These are phyloP conservation scores for Ophiostoma sp. DNA, from an alignment of 2,329 filamentous ascomycete species.

Conservation along the genomic window DNA sequence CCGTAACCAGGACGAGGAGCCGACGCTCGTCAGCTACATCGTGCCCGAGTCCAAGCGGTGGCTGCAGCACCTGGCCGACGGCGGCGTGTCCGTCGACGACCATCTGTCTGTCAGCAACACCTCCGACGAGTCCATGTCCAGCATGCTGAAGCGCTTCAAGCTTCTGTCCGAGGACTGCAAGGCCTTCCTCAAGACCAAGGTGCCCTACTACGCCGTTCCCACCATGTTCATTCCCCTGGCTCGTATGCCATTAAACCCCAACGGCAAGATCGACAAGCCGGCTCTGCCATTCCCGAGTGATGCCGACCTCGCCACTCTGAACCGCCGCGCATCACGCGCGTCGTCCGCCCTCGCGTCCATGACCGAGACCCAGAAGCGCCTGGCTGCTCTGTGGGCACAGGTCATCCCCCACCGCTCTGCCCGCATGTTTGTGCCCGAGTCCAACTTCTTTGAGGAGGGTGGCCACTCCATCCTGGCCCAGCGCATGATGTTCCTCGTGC, in stretches of 20 bases:
- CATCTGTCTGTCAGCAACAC: conserved; percentile 51
- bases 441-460: conserved; percentile 71
- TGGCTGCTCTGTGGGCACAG: conserved; percentile 70
- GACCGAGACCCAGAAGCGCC: conserved; percentile 54
- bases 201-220: conserved; percentile 71
- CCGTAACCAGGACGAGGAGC: conserved; percentile 79
- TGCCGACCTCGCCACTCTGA: conserved; percentile 37
- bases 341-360: conserved; percentile 28
- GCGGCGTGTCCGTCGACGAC: conserved; percentile 43
- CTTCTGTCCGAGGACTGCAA: conserved; percentile 23
- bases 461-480: conserved; percentile 78
- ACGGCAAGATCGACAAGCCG: conserved; percentile 77
- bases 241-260: conserved; percentile 54
- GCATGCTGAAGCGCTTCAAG: conserved; percentile 23
- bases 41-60: conserved; percentile 71
- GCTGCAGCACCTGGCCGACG: conserved; percentile 52
- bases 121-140: conserved; percentile 21
- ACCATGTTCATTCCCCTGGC: conserved; percentile 67
- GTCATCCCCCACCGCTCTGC: conserved; percentile 54
- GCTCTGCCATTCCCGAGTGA: conserved; percentile 75
- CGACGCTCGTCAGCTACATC: conserved; percentile 80
- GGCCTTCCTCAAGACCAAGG: conserved; percentile 59
- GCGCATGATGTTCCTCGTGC: conserved; percentile 67
- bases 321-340: conserved; percentile 27
- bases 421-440: conserved; percentile 53